Base-by-base conservation (phyloP, 2,329 filamentous ascomycete genomes). In the Biscogniauxia mediterranea region DNA sequence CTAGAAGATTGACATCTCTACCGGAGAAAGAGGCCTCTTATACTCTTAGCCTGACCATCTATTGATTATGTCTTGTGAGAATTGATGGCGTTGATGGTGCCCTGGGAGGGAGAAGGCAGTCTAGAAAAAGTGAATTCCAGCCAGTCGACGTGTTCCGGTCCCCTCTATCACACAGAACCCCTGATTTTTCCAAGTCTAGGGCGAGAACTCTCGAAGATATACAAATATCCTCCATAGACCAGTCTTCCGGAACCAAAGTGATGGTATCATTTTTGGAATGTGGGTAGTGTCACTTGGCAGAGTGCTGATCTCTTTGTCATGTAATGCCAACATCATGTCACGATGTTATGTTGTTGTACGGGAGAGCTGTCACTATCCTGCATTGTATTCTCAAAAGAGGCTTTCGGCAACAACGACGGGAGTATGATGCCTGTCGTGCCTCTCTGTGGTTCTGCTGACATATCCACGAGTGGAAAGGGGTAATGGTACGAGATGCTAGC, bases 121-220 rank as follows among this genome's bases (percentile, higher is more conserved):
- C 17, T 56, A 32, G 55, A 56, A 50, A 32, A 56, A 56, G 5
- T 56, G 38, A 25, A 49, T 49, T 8, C 17, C 25, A 32, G 46
- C 23, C 50, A 51, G 38, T 42, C 38, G 13, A 17, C 38, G 13
- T 42, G 13, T 42, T 11, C 38, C 38, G 38, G 38, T 17, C 9
- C 13, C 15, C 38, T 42, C 15, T 42, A 42, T 17, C 6, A 42
- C 13, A 17, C n/a, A n/a, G n/a, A 17, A 42, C 4, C 13, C 9
- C 38, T 42, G 6, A 42, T 42, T 17, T 3, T 42, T 42, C 38
- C 38, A 3, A 13, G 15, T 17, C 38, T 42, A 17, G n/a, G 38
- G 38, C 13, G 13, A 42, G 15, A 17, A 17, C 38, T 4, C 38
- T 42, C 38, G 13, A 13, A 15, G 13, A 15, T 17, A 17, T 42